Conservation (phyloP, 2,329 filamentous ascomycete species). For the Rhinocladiella mackenziei region DNA sequence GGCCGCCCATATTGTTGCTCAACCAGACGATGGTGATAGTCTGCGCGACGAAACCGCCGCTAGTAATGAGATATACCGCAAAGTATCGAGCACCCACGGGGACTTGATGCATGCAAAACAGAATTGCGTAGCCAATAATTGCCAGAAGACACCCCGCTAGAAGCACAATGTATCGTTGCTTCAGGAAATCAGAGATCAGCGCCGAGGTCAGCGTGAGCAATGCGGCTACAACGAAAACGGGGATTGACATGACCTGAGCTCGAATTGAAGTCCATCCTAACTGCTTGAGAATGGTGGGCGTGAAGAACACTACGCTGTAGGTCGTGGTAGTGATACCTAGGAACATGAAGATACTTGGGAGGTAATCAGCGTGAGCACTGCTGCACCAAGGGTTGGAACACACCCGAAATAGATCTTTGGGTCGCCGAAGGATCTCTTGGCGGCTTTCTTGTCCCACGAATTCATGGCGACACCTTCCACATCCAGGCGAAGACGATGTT, state of each 20-base stretch:
- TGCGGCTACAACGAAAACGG: constrained; percentile 34
- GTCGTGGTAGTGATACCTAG: constrained; percentile 34
- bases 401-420: constrained; percentile 34
- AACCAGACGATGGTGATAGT: constrained; percentile 30
- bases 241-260: constrained; percentile 37
- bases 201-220: constrained; percentile 30
- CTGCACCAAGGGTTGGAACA: constrained; percentile 2
- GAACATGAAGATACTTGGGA: constrained; percentile 28
- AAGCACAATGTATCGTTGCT: constrained; percentile 35
- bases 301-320: constrained; percentile 34
- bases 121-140: constrained; percentile 34
- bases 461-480: constrained; percentile 28
- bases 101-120: constrained; percentile 28
- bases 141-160: constrained; percentile 33
- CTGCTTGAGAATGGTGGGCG: constrained; percentile 35
- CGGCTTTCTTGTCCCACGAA: constrained; percentile 29
- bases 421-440: constrained; percentile 32
- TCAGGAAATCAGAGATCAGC: constrained; percentile 31
- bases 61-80: constrained; percentile 28
- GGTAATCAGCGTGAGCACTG: constrained; percentile 20
- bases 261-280: constrained; percentile 33
- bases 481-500: constrained; percentile 31
- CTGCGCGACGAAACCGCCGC: constrained; percentile 33
- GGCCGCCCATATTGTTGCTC: constrained; percentile 32
- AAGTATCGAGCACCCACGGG: constrained; percentile 29